Base-by-base conservation (phyloP, 371 early-diverging fungal genomes). In the Mortierella sp. region DNA sequence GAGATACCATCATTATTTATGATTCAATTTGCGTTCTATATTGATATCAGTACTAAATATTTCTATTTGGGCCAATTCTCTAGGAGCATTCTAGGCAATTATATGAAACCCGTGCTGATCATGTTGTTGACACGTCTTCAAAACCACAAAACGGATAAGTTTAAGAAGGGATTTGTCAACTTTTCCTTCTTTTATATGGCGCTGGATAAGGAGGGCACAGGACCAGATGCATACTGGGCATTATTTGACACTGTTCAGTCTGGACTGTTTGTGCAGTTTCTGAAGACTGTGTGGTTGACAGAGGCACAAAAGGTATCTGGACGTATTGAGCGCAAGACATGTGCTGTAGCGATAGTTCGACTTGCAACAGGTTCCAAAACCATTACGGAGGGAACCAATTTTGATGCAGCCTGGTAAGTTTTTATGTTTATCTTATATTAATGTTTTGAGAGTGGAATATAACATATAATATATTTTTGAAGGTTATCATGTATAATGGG, bases 161-260 rank as follows among this genome's bases (percentile, higher is more conserved):
- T 96, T 78, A 90, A 91, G 34, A 87, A 90, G 55, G 89, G 88
- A 64, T 96, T 97, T 82, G 86, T 94, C 40, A 87, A 92, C 57
- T 97, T 96, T 85, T 77, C 95, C 22, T 87, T 89, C 68, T 83
- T 88, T 62, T 91, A 92, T 71, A 86, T 94, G 67, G 85, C 90
- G 9, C 63, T 91, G 57, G 90, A 93, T 22, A 87, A 89, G 43
- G 83, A 86, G 7, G 86, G 85, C 3, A 84, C 90, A 40, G 86
- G 87, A 26, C 89, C 92, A 10, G 93, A 93, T 64, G 88, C 69
- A 29, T 83, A 96, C 53, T 84, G 97, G 65, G 85, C 86, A 15
- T 83, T 91, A 1, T 91, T 95, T 81, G 95, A 98, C 58, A 70
- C 82, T 31, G 86, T 98, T 49, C 96, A 97, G 83, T 88, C 91